Evolutionary conservation across 345 rosid species (phyloP).

Genomic region (Populus euphratica): DNA sequence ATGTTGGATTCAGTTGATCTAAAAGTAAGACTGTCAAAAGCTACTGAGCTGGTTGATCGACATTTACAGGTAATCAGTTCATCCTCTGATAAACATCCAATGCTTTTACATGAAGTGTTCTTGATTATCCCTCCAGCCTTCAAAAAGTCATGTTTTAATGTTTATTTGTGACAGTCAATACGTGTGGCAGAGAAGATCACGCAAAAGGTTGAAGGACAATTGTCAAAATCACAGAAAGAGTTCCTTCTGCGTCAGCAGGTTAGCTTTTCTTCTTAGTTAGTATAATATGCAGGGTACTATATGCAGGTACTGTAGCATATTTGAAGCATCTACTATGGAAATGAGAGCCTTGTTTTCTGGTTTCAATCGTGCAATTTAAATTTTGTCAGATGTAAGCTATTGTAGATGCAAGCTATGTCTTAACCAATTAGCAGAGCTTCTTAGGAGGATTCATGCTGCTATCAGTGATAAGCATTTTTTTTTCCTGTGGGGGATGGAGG

Average conservation of each 20-base stretch:
- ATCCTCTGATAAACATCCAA: conserved; percentile 8
- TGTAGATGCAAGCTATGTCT: not conserved
- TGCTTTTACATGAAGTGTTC: conserved; percentile 5
- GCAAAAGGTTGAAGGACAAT: conserved; percentile 96
- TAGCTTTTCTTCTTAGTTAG: conserved; percentile 21
- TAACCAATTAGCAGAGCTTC: not conserved
- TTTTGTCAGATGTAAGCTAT: not conserved
- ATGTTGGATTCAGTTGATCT: conserved; percentile 96
- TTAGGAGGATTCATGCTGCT: not conserved
- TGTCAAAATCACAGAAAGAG: conserved; percentile 98
- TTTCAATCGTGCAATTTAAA: not conserved
- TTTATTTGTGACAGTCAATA: conserved; percentile 76
- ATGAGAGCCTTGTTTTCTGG: not conserved
- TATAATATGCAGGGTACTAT: not conserved
- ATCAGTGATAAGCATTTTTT: not conserved
- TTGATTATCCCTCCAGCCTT: conserved; percentile 19
- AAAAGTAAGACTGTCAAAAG: conserved; percentile 89
- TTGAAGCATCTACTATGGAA: not conserved
- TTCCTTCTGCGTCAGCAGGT: conserved; percentile 99
- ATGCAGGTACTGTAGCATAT: not conserved
- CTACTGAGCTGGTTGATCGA: conserved; percentile 94
- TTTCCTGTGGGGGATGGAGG: not conserved
- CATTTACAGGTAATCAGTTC: conserved; percentile 77
- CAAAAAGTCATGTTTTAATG: conserved; percentile 21
- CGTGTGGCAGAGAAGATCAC: conserved; percentile 99